Evolutionary conservation across 2,329 filamentous ascomycete genomes (phyloP).

Genomic region (Juglanconis oblonga): DNA sequence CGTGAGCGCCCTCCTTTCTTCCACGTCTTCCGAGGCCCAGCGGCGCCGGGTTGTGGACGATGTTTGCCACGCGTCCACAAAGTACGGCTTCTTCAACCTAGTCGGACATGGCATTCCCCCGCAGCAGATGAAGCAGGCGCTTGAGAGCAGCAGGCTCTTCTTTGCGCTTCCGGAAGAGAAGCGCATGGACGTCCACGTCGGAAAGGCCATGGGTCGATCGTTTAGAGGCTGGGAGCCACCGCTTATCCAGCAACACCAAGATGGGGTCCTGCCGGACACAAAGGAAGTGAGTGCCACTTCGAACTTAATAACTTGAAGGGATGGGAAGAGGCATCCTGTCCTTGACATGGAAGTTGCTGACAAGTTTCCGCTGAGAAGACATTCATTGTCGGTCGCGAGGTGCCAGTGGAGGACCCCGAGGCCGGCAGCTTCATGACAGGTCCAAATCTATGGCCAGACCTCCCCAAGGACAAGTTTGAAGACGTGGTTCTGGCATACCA

Average conservation of each 20-base stretch:
- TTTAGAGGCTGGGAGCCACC: constrained; percentile 28
- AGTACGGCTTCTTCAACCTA: constrained; percentile 31
- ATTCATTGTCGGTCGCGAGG: constrained; percentile 24
- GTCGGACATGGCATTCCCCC: constrained; percentile 28
- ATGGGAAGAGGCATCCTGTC: background rate
- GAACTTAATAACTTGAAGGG: background rate
- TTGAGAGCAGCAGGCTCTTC: constrained; percentile 23
- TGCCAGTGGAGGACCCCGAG: constrained; percentile 25
- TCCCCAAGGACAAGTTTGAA: constrained; percentile 25
- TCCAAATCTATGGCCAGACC: constrained; percentile 28
- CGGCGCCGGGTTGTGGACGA: constrained; percentile 24
- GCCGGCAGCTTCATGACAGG: constrained; percentile 27
- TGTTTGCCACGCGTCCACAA: constrained; percentile 25
- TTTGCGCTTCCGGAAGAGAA: constrained; percentile 26
- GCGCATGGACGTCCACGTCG: constrained; percentile 25
- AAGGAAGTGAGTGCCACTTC: constrained; percentile 16
- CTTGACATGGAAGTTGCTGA: background rate
- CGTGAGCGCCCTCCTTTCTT: constrained; percentile 24
- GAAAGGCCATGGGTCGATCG: constrained; percentile 26
- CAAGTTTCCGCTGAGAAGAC: constrained; percentile 13
- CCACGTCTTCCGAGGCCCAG: constrained; percentile 20
- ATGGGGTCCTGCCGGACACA: constrained; percentile 27
- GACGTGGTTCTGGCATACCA: constrained; percentile 27
- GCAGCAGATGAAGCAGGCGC: constrained; percentile 19
- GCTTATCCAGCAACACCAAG: constrained; percentile 25